Evolutionary conservation across 2,329 filamentous ascomycete species (phyloP).

Genomic region (Cladosporium velox): DNA sequence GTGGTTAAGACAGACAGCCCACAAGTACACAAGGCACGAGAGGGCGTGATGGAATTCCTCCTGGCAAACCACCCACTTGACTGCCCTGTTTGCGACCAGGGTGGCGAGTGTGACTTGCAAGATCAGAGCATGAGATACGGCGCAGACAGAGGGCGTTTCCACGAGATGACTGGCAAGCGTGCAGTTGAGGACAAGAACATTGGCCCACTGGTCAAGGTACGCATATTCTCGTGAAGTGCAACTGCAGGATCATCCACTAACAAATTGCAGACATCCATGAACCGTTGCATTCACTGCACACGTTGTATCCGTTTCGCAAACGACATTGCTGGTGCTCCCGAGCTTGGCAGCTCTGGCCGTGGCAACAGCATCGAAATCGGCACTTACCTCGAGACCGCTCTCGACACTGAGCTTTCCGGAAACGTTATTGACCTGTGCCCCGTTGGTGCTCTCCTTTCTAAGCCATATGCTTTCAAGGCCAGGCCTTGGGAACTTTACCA

Average conservation of each 20-base stretch:
- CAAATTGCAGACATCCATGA: slow-evolving; percentile 79
- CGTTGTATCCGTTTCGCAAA: slow-evolving; percentile 97
- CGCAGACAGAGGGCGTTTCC: slow-evolving; percentile 92
- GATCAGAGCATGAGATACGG: slow-evolving; percentile 99
- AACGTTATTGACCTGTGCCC: slow-evolving; percentile 99
- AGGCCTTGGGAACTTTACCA: slow-evolving; percentile 97
- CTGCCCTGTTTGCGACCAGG: slow-evolving; percentile 97
- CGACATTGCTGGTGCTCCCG: slow-evolving; percentile 91
- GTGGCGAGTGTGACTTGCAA: slow-evolving; percentile 97
- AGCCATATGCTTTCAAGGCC: slow-evolving; percentile 96
- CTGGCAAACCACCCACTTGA: slow-evolving; percentile 95
- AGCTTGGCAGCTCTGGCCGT: slow-evolving; percentile 90
- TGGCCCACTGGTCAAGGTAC: slow-evolving; percentile 83
- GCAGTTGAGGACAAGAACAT: slow-evolving; percentile 99
- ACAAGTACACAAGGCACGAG: slow-evolving; percentile 92
- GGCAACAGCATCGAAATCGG: slow-evolving; percentile 98
- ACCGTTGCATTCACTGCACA: slow-evolving; percentile 98
- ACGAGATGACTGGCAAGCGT: slow-evolving; percentile 93
- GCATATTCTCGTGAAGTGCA: slow-evolving; percentile 9
- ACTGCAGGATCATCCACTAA: slow-evolving; percentile 21
- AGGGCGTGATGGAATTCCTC: slow-evolving; percentile 98
- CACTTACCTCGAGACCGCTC: slow-evolving; percentile 91
- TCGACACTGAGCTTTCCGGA: slow-evolving; percentile 91
- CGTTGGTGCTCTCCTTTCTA: slow-evolving; percentile 92
- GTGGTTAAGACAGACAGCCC: slow-evolving; percentile 98